phyloP scores from a whole-genome alignment of 768 basidiomycete species.

The Mycena indigotica region DNA sequence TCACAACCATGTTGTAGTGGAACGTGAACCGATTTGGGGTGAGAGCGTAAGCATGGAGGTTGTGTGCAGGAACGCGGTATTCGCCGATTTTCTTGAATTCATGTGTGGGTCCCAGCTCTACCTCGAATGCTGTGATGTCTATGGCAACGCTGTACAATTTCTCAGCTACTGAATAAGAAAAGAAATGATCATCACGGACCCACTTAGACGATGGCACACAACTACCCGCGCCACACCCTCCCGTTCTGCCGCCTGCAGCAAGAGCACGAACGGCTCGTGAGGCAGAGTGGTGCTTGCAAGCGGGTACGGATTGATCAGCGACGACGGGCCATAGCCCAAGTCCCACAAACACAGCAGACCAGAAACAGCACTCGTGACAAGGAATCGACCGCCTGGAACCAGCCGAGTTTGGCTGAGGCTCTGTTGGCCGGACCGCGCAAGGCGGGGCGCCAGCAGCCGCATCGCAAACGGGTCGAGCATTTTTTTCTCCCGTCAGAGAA shows the following conservation, averaged over 20 bases:
- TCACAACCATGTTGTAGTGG: constrained; percentile 4
- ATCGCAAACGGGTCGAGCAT: constrained; percentile 12
- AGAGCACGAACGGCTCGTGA: background rate
- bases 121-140: constrained; percentile 8
- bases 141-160: background rate
- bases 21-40: constrained; percentile 10
- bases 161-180: background rate
- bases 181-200: too few species aligned
- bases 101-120: constrained; percentile 1
- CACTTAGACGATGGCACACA: background rate
- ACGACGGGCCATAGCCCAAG: constrained; percentile 24
- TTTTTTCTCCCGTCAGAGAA: background rate
- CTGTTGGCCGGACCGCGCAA: constrained; percentile 9
- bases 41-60: background rate
- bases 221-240: constrained; percentile 2
- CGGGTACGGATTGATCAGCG: constrained; percentile 19
- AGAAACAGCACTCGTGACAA: constrained; percentile 23
- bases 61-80: background rate
- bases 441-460: constrained; percentile 19
- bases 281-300: constrained; percentile 6
- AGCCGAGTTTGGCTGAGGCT: constrained; percentile 21
- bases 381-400: constrained; percentile 35
- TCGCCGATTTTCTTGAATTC: background rate
- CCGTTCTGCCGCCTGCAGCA: constrained; percentile 9
- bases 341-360: constrained; percentile 31